Base-by-base conservation (phyloP, 495 filamentous ascomycete species). In the Penicillium maclennaniae region DNA sequence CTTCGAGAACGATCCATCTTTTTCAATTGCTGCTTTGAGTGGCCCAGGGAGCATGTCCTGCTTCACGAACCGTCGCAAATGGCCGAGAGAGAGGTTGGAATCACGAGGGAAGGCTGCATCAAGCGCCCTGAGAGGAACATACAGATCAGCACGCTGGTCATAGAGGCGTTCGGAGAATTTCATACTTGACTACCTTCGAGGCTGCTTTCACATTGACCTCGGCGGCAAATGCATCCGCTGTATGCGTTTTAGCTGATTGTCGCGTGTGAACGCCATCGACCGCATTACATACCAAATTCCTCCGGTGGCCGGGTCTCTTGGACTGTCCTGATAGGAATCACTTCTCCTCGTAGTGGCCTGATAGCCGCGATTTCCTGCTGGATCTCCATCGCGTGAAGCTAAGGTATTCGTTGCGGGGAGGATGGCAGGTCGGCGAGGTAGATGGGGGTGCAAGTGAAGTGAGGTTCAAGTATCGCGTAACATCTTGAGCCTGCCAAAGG, bases 1-100 rank as follows among this genome's bases (percentile, higher is more conserved):
- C 9, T 19, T 7, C 16, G 31, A 17, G 17, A 56, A 49, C n/a
- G 45, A 45, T 23, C 55, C 51, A 23, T 54, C 55, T 12, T 58
- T 49, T 43, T 62, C 49, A 47, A 76, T 61, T 28, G 50, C 45
- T 27, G 60, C 62, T 43, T 57, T 65, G 6, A 87, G 58, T 17
- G 69, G 59, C 6, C 62, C 40, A 1, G 91, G 88, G 6, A 97
- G 74, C 56, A 83, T 84, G 36, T 78, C 76, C 25, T 75, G 80
- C 65, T 89, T 92, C 41, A 84, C 85, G 52, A 93, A 88, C 45
- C 91, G 83, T 41, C 90, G 85, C 17, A 97, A 80, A 67, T 98
- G 93, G 62, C 81, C 79, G 28, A 91, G 73, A 54, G 85, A 80
- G 47, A 80, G 77, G 59, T 76, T 73, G n/a, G 76, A 69, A 59